These are phyloP conservation scores for Aspergillus vadensis DNA, from an alignment of 2,329 filamentous ascomycete genomes.

Conservation along the genomic window DNA sequence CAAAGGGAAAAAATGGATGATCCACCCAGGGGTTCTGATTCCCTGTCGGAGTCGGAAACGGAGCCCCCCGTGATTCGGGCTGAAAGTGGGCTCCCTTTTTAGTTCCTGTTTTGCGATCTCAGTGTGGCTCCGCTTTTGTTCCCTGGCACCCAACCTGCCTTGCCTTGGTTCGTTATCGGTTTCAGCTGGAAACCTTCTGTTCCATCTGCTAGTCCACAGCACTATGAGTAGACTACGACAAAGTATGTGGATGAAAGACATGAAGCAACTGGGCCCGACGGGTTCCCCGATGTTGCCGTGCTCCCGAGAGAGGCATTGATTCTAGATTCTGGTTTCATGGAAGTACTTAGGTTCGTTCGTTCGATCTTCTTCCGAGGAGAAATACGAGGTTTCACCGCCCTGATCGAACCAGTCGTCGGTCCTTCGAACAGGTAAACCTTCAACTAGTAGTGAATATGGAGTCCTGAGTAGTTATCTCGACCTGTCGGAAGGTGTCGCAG, in stretches of 20 bases:
- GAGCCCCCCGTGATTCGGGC: constrained; percentile 22
- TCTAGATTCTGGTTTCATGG: too few species aligned
- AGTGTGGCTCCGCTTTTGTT: constrained; percentile 9
- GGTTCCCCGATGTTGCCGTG: too few species aligned
- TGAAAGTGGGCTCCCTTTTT: constrained; percentile 9
- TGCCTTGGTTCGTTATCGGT: constrained; percentile 5
- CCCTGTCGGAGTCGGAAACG: constrained; percentile 23
- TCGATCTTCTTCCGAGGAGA: too few species aligned
- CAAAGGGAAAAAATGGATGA: constrained; percentile 26
- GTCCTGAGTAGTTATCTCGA: too few species aligned
- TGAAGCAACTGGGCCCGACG: too few species aligned
- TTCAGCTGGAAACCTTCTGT: constrained; percentile 6
- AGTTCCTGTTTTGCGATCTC: constrained; percentile 4
- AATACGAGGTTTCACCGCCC: too few species aligned
- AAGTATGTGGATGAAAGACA: background rate
- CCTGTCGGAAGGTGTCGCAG: too few species aligned
- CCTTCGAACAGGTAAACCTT: too few species aligned
- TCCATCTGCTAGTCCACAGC: background rate
- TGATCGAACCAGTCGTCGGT: too few species aligned
- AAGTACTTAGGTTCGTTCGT: too few species aligned
- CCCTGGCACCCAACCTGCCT: constrained; percentile 3
- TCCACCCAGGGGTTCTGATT: constrained; percentile 35
- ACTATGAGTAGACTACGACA: background rate
- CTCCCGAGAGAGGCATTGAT: too few species aligned
- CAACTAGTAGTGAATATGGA: too few species aligned